Conservation (phyloP, 2,329 filamentous ascomycete species). For the Chaetomiaceae sp. region DNA sequence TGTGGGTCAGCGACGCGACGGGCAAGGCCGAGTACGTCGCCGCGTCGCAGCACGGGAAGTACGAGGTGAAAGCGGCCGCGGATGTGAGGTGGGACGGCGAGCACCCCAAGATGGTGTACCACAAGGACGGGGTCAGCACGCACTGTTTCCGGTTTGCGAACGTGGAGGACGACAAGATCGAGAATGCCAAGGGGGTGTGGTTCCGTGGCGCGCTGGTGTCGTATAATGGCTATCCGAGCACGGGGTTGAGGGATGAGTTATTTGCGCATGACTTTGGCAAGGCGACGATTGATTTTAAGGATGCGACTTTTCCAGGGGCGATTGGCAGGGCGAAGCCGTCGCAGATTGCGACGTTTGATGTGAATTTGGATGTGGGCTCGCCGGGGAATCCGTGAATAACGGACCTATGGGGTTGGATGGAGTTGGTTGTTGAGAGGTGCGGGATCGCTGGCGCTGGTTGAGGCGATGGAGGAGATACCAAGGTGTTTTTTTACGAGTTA, state of each 20-base stretch:
- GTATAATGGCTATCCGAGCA: slow-evolving; percentile 29
- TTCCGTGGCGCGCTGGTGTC: slow-evolving; percentile 28
- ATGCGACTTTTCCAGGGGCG: slow-evolving; percentile 18
- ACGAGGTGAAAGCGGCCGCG: slow-evolving; percentile 21
- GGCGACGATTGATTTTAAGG: slow-evolving; percentile 23
- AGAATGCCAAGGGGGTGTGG: slow-evolving; percentile 33
- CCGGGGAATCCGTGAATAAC: slow-evolving; percentile 19
- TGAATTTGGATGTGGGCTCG: slow-evolving; percentile 20
- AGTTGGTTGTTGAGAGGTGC: no score
- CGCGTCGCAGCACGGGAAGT: slow-evolving; percentile 30
- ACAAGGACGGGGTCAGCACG: slow-evolving; percentile 32
- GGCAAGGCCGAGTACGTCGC: slow-evolving; percentile 26
- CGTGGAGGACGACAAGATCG: slow-evolving; percentile 22
- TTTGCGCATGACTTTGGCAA: slow-evolving; percentile 24
- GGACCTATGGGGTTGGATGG: no score
- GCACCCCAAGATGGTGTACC: slow-evolving; percentile 35
- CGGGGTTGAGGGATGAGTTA: slow-evolving; percentile 19
- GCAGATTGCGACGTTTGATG: slow-evolving; percentile 19
- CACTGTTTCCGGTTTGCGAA: slow-evolving; percentile 33
- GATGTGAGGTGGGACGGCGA: slow-evolving; percentile 28
- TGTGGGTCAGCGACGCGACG: slow-evolving; percentile 27
- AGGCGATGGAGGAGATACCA: no score
- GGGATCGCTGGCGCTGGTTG: no score
- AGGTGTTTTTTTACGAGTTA: no score
- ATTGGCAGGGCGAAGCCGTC: slow-evolving; percentile 19